phyloP scores from a whole-genome alignment of 805 yeast species.

The Cyberlindnera maclurae region DNA sequence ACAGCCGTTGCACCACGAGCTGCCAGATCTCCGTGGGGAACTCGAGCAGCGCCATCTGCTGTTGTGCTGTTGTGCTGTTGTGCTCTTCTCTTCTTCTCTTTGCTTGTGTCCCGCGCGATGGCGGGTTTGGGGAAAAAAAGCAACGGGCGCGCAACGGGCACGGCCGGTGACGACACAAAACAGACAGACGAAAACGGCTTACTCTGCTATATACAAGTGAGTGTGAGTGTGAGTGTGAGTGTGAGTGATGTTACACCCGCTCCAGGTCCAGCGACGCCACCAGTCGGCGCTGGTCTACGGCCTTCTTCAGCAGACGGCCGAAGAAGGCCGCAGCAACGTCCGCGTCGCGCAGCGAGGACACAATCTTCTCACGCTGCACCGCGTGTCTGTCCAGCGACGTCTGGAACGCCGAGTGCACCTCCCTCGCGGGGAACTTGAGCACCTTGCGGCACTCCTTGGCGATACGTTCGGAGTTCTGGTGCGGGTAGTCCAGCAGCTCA shows the following conservation, averaged over 20 bases:
- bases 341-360: slow-evolving; percentile 45
- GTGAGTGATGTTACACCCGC: not conserved
- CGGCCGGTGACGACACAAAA: no score
- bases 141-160: no score
- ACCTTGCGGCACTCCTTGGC: slow-evolving; percentile 80
- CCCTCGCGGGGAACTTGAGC: slow-evolving; percentile 73
- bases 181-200: no score
- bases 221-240: no score
- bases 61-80: no score
- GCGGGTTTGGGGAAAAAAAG: no score
- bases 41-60: not conserved
- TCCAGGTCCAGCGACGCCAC: slow-evolving; percentile 40
- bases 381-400: slow-evolving; percentile 54
- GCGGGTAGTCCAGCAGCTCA: slow-evolving; percentile 66
- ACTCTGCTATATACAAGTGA: no score
- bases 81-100: no score
- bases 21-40: slow-evolving; percentile 18
- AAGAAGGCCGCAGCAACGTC: slow-evolving; percentile 52
- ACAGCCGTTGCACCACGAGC: slow-evolving; percentile 2
- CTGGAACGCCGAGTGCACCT: slow-evolving; percentile 67
- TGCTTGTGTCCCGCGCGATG: no score
- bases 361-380: slow-evolving; percentile 48
- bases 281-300: slow-evolving; percentile 33
- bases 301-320: slow-evolving; percentile 38
- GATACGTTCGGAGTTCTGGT: slow-evolving; percentile 67